A percentile compares a stretch with the other conserved stretches of the same genome.
Conservation (phyloP, 2,329 filamentous ascomycete species). For the Phymatotrichopsis omnivora region DNA sequence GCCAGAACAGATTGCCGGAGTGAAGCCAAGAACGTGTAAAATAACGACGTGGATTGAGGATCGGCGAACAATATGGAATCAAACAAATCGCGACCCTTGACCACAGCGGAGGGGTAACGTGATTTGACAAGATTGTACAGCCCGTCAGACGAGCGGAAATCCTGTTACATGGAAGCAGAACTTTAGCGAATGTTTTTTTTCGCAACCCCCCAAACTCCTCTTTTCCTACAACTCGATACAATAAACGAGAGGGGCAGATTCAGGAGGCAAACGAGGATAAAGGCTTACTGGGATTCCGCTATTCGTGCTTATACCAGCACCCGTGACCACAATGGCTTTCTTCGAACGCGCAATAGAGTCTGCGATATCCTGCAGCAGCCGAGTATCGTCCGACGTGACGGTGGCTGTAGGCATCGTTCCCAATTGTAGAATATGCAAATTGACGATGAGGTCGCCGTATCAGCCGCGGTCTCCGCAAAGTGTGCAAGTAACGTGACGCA, state of each 20-base stretch:
- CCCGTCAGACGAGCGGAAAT: constrained; percentile 62
- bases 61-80: constrained; percentile 61
- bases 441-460: too few relatives aligned
- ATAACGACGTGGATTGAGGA: constrained; percentile 56
- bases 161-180: constrained; percentile 41
- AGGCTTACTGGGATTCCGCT: constrained; percentile 59
- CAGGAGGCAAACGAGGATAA: too few relatives aligned
- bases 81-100: constrained; percentile 63
- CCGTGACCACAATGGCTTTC: constrained; percentile 62
- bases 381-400: constrained; percentile 43
- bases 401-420: constrained; percentile 52
- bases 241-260: too few relatives aligned
- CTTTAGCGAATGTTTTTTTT: not conserved
- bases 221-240: too few relatives aligned
- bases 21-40: constrained; percentile 61
- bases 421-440: not conserved
- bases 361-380: constrained; percentile 54
- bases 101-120: constrained; percentile 35
- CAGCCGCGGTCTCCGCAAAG: too few relatives aligned
- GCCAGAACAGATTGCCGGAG: constrained; percentile 52
- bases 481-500: not conserved
- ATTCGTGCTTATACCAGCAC: constrained; percentile 65
- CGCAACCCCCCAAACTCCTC: too few relatives aligned
- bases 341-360: constrained; percentile 53
- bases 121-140: constrained; percentile 62